These are phyloP conservation scores for Ustilago bromivora DNA, from an alignment of 1,284 basidiomycete species.

Conservation along the genomic window DNA sequence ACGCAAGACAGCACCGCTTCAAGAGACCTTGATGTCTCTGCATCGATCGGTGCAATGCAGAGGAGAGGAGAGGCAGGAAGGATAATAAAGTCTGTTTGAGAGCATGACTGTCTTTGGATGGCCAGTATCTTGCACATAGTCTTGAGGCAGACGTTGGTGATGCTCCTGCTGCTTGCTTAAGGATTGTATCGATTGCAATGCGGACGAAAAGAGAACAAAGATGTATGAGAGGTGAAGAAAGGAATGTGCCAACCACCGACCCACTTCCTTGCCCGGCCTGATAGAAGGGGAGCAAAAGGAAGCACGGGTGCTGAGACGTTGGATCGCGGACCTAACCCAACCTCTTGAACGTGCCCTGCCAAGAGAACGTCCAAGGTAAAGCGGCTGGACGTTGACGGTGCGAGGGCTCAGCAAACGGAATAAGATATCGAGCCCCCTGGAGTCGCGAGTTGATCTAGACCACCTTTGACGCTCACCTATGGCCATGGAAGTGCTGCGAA, in stretches of 20 bases:
- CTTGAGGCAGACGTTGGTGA: too few species aligned
- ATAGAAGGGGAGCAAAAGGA: constrained; percentile 16
- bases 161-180: too few species aligned
- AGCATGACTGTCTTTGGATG: too few species aligned
- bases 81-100: too few species aligned
- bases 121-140: too few species aligned
- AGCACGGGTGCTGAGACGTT: constrained; percentile 53
- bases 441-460: constrained; percentile 57
- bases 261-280: constrained; percentile 34
- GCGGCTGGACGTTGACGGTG: constrained; percentile 21
- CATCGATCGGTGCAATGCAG: too few species aligned
- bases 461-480: constrained; percentile 56
- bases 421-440: constrained; percentile 39
- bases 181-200: not conserved
- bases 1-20: too few species aligned
- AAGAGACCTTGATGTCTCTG: too few species aligned
- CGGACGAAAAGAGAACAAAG: not conserved
- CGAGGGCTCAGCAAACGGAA: constrained; percentile 52
- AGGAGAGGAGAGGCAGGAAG: too few species aligned
- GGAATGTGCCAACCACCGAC: constrained; percentile 54
- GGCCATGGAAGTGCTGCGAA: constrained; percentile 48
- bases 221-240: not conserved
- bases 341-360: constrained; percentile 34
- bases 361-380: constrained; percentile 21
- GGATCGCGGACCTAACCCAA: constrained; percentile 48